Base-by-base conservation (phyloP, 2,329 filamentous ascomycete genomes). In the Lachnellula subtilissima region DNA sequence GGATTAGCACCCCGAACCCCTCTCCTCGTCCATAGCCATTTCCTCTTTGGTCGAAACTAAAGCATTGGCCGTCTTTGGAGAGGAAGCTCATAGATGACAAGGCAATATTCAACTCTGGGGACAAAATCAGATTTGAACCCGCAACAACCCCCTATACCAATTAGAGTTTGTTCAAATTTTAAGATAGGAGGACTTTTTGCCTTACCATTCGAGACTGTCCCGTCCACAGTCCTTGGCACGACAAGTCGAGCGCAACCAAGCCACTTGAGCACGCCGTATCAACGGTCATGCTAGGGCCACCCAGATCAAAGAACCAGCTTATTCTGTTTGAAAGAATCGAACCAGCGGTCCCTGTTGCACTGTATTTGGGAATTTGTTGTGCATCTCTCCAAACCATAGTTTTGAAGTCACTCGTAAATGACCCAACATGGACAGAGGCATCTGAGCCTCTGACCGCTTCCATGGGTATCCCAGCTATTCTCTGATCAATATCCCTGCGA, bases 1-100 rank as follows among this genome's bases (percentile, higher is more conserved):
- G 65, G 3, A 86, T 63, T 1, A 87, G 68, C 12, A 81, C 74
- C 0, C 76, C 81, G 25, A 82, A 73, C 0, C 83, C 85, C 61
- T 88, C 85, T 5, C 59, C 57, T 15, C 55, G 52, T 1, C 37
- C 57, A 40, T 61, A 61, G 4, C 57, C 57, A 35, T 61, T 46
- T 3, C 54, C 54, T 40, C 37, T 40, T 15, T 17, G 14, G 8
- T 40, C 37, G n/a, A 40, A 40, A 9, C 37, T 40, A 15, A 40
- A 40, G n/a, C 37, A 40, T 17, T 40, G 37, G 0, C 37, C 37
- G 9, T 40, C 37, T 7, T 15, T 15, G 5, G 37, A 40, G 15
- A 40, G 37, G 15, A 40, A 15, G 37, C 37, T 40, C 37, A 40
- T n/a, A 40, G 14, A 40, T 15, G n/a, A 17, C 5, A 40, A 6